A percentile compares a stretch with the other conserved stretches of the same genome.
These are phyloP conservation scores for Xerocomus spinulosus DNA, from an alignment of 768 basidiomycete genomes.

Conservation along the genomic window DNA sequence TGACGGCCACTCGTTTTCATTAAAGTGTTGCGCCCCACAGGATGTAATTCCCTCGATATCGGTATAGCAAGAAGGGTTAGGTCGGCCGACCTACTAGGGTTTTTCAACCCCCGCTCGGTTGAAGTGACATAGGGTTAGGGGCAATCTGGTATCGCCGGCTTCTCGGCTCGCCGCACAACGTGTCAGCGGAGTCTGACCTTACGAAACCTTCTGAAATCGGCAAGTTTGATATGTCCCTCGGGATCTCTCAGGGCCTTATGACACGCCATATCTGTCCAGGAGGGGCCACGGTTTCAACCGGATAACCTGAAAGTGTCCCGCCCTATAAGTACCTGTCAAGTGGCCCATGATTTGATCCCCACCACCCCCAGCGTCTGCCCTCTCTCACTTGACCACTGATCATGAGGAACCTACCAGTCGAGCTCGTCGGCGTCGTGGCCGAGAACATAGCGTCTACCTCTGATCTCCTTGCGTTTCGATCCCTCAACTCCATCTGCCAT, in stretches of 20 bases:
- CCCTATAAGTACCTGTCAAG: not conserved
- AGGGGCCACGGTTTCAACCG: not conserved
- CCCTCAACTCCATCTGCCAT: slow-evolving; percentile 24
- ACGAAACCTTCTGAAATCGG: not conserved
- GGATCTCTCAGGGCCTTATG: not conserved
- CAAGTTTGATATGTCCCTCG: not conserved
- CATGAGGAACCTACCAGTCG: slow-evolving; percentile 27
- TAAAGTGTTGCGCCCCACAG: too few species aligned
- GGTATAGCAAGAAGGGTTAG: too few species aligned
- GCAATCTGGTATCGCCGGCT: not conserved
- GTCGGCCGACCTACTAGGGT: too few species aligned
- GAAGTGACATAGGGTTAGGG: not conserved
- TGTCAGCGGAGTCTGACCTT: not conserved
- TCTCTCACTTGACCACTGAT: not conserved
- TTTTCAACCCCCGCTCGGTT: not conserved
- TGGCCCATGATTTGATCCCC: not conserved
- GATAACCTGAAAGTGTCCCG: not conserved
- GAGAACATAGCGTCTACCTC: slow-evolving; percentile 20
- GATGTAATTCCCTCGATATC: too few species aligned
- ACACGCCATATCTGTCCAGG: not conserved
- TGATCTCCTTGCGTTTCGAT: slow-evolving; percentile 28
- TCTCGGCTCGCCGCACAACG: not conserved
- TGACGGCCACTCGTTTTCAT: too few species aligned
- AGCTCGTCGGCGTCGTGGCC: slow-evolving; percentile 24
- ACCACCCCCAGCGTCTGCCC: not conserved